These are phyloP conservation scores for Rhypophila decipiens DNA, from an alignment of 495 filamentous ascomycete species.

Conservation along the genomic window DNA sequence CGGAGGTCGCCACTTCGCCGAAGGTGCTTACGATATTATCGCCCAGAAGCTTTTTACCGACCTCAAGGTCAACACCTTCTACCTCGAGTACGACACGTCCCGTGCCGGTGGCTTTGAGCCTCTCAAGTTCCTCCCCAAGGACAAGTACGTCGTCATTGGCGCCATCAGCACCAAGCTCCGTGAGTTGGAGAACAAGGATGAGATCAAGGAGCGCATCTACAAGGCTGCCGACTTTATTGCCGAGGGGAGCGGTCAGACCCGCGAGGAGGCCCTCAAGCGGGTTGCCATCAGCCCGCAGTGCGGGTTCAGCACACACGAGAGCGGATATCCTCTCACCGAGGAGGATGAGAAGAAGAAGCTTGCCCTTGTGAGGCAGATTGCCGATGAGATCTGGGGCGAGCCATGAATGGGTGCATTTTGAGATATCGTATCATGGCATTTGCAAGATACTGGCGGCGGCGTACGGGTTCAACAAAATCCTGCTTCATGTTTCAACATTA, in stretches of 20 bases:
- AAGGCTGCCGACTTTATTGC: conserved; percentile 68
- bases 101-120: conserved; percentile 75
- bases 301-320: conserved; percentile 69
- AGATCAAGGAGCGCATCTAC: conserved; percentile 61
- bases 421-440: not conserved
- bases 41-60: conserved; percentile 72
- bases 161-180: conserved; percentile 70
- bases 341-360: conserved; percentile 68
- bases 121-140: conserved; percentile 60
- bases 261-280: conserved; percentile 61
- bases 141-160: conserved; percentile 73
- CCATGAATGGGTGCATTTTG: conserved; percentile 29
- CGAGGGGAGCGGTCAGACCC: conserved; percentile 55
- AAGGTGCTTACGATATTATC: conserved; percentile 75
- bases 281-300: conserved; percentile 72
- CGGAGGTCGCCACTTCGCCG: conserved; percentile 68
- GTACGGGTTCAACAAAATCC: not conserved
- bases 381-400: conserved; percentile 66
- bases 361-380: conserved; percentile 59
- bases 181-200: conserved; percentile 65
- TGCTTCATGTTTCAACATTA: conserved; percentile 11
- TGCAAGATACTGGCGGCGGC: not conserved
- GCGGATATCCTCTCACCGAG: conserved; percentile 57
- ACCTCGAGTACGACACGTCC: conserved; percentile 76
- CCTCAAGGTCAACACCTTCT: conserved; percentile 71